A percentile compares a stretch with the other conserved stretches of the same genome.
Conservation (phyloP, 805 yeast species). For the Teunomyces kruisii region DNA sequence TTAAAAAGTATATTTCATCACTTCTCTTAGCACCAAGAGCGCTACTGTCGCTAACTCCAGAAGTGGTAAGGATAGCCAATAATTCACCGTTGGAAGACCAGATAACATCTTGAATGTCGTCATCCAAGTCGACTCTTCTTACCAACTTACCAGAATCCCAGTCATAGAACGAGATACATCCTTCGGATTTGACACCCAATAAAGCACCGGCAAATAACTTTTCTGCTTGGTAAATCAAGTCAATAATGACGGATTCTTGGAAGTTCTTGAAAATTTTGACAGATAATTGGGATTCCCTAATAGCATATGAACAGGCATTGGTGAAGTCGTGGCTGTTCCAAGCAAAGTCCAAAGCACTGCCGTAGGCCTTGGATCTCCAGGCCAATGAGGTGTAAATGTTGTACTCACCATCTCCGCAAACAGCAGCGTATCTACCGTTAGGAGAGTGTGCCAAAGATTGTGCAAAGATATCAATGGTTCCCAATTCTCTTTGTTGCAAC, state of each 20-base stretch:
- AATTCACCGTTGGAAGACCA: conserved; percentile 96
- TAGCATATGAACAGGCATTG: conserved; percentile 68
- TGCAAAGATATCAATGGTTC: conserved; percentile 93
- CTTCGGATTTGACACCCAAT: conserved; percentile 80
- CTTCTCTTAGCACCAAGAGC: conserved; percentile 36
- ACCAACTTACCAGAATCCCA: conserved; percentile 89
- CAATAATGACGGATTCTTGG: conserved; percentile 68
- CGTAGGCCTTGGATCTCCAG: conserved; percentile 95
- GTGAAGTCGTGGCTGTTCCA: conserved; percentile 87
- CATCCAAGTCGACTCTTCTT: conserved; percentile 79
- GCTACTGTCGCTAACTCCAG: conserved; percentile 20
- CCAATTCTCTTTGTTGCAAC: conserved; percentile 83
- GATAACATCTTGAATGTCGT: conserved; percentile 71
- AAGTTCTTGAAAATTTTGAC: conserved; percentile 81
- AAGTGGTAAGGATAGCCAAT: conserved; percentile 60
- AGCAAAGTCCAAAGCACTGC: conserved; percentile 84
- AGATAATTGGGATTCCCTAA: conserved; percentile 64
- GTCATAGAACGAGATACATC: conserved; percentile 84
- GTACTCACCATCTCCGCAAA: conserved; percentile 97
- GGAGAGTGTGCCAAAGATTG: conserved; percentile 87
- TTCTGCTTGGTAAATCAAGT: conserved; percentile 70
- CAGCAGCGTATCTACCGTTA: conserved; percentile 95
- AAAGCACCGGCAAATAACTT: conserved; percentile 88
- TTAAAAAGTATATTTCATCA: conserved; percentile 75
- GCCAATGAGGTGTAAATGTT: conserved; percentile 95